Evolutionary conservation across 2,329 filamentous ascomycete species (phyloP).

Genomic region (Colletotrichum lindemuthianum): DNA sequence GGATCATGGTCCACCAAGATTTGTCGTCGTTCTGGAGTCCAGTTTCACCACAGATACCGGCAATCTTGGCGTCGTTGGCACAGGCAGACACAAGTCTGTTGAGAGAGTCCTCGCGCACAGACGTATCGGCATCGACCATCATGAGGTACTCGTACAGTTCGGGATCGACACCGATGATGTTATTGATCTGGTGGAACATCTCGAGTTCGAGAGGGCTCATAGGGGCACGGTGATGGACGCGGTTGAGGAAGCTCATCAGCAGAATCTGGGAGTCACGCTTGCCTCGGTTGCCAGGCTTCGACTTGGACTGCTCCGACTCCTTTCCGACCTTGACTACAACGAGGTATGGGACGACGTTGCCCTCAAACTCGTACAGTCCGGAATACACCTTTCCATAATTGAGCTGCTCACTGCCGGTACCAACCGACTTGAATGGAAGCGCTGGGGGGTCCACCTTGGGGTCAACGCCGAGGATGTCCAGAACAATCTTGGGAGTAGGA

Average conservation of each 20-base stretch:
- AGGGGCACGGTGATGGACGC: conserved; percentile 90
- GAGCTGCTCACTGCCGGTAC: conserved; percentile 87
- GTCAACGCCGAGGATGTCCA: conserved; percentile 96
- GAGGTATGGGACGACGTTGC: conserved; percentile 95
- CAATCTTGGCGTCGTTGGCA: conserved; percentile 94
- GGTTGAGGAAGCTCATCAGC: conserved; percentile 97
- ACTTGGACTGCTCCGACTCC: conserved; percentile 88
- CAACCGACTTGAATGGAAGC: conserved; percentile 92
- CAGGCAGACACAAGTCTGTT: conserved; percentile 94
- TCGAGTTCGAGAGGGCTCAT: conserved; percentile 98
- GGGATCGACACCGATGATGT: conserved; percentile 97
- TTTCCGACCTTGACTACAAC: conserved; percentile 98
- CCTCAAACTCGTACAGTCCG: conserved; percentile 95
- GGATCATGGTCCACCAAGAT: conserved; percentile 99
- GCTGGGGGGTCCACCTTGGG: conserved; percentile 96
- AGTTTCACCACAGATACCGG: conserved; percentile 96
- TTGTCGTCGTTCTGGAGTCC: conserved; percentile 94
- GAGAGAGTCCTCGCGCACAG: conserved; percentile 89
- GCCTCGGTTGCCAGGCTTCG: conserved; percentile 96
- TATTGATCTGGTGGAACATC: conserved; percentile 99
- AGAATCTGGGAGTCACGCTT: conserved; percentile 98
- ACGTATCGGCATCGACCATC: conserved; percentile 98
- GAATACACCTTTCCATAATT: conserved; percentile 99
- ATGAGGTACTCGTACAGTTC: conserved; percentile 97
- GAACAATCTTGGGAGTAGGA: conserved; percentile 95